Evolutionary conservation across 1,284 basidiomycete species (phyloP).

Genomic region (Ustilago shanxiensis): DNA sequence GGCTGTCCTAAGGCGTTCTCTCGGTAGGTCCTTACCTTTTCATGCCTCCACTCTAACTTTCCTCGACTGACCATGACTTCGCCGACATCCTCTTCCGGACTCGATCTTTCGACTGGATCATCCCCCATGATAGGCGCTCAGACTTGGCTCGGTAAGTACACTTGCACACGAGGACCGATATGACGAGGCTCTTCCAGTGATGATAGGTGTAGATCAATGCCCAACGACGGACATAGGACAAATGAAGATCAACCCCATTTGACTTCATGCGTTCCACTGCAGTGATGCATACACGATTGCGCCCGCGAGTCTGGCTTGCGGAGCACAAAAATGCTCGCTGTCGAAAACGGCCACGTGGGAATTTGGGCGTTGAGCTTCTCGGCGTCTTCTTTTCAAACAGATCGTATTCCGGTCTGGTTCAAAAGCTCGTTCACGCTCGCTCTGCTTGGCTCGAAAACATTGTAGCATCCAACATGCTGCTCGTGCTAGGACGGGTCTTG

Average conservation of each 20-base stretch:
- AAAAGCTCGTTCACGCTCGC: no score
- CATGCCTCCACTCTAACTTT: neutral
- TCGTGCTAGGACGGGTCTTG: no score
- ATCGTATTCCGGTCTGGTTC: neutral
- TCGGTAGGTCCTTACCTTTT: constrained; percentile 32
- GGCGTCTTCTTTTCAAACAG: no score
- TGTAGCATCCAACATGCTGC: no score
- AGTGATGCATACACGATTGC: constrained; percentile 12
- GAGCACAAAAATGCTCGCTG: constrained; percentile 7
- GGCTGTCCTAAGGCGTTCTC: constrained; percentile 62
- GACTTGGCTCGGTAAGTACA: constrained; percentile 56
- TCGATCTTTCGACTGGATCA: neutral
- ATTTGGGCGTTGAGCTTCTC: constrained; percentile 3
- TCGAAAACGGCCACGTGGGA: constrained; percentile 39
- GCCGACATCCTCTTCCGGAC: neutral
- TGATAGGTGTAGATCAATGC: no score
- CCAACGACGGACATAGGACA: neutral
- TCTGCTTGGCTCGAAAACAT: no score
- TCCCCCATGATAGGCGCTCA: constrained; percentile 37
- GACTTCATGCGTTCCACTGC: neutral
- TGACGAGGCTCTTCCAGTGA: no score
- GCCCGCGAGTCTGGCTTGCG: constrained; percentile 1
- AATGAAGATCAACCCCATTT: constrained; percentile 1
- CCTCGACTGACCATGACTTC: neutral
- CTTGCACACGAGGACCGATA: neutral